phyloP scores from a whole-genome alignment of 164 flowering plant genomes.

The Berberis vulgaris region DNA sequence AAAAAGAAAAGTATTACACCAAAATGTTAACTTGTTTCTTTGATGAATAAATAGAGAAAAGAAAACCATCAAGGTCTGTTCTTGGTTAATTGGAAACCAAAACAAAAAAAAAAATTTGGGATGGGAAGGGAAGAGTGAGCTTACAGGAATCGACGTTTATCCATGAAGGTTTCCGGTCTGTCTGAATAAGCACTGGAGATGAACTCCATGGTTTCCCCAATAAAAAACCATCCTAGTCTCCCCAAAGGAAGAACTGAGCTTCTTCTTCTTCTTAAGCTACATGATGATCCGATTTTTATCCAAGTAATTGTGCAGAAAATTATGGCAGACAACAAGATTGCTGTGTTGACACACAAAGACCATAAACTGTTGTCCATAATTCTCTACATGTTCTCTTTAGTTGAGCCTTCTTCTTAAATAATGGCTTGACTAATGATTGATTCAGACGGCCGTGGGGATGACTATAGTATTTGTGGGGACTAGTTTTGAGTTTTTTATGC shows the following conservation, averaged over 20 bases:
- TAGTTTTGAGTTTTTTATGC: neutral
- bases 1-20: neutral
- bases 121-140: constrained; percentile 9
- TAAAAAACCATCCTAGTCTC: constrained; percentile 71
- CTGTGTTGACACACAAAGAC: constrained; percentile 16
- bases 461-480: neutral
- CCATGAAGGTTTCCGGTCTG: constrained; percentile 80
- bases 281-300: constrained; percentile 10
- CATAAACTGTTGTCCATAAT: constrained; percentile 24
- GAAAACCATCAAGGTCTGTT: neutral
- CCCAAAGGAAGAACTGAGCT: constrained; percentile 48
- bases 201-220: constrained; percentile 89
- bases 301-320: constrained; percentile 21
- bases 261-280: neutral
- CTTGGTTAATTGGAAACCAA: neutral
- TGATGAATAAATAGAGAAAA: neutral
- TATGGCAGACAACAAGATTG: constrained; percentile 16
- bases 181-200: constrained; percentile 73
- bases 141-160: constrained; percentile 68
- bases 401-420: neutral
- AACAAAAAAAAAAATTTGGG: neutral
- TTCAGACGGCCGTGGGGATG: neutral
- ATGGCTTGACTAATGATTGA: constrained; percentile 7
- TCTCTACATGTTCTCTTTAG: neutral
- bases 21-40: neutral